phyloP scores from a whole-genome alignment of 345 rosid species.

The Citrus mangshanensis region DNA sequence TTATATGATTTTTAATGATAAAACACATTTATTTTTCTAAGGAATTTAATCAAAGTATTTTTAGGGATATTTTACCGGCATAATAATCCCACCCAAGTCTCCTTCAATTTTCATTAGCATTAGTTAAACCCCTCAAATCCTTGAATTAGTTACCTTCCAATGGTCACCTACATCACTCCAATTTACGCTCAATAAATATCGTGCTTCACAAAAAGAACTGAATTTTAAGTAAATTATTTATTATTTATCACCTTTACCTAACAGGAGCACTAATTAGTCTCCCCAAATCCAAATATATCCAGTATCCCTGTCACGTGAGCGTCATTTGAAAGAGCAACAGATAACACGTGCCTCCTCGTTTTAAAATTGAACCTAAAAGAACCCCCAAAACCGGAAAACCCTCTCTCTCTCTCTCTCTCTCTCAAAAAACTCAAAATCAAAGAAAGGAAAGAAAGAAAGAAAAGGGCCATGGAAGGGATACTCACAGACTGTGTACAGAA shows the following conservation, averaged over 20 bases:
- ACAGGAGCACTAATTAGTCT: neutral
- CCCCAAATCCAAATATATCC: neutral
- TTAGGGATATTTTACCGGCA: too few relatives aligned
- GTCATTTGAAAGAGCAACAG: conserved; percentile 10
- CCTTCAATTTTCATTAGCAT: too few relatives aligned
- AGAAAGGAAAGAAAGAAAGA: conserved; percentile 11
- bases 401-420: conserved; percentile 19
- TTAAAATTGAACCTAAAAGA: conserved; percentile 34
- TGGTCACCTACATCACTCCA: too few relatives aligned
- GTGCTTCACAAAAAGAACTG: too few relatives aligned
- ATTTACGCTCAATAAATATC: too few relatives aligned
- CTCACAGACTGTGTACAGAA: conserved; percentile 72
- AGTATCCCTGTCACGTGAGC: conserved; percentile 32
- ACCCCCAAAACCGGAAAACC: conserved; percentile 29
- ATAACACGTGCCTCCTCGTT: conserved; percentile 36
- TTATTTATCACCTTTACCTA: too few relatives aligned
- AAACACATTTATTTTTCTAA: too few relatives aligned
- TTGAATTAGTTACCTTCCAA: too few relatives aligned
- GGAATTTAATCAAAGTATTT: too few relatives aligned
- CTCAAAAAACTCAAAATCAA: conserved; percentile 14
- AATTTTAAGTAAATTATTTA: neutral
- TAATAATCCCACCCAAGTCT: too few relatives aligned
- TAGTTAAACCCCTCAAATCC: too few relatives aligned
- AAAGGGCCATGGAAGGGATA: conserved; percentile 77
- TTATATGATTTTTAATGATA: too few relatives aligned